A percentile compares a stretch with the other conserved stretches of the same genome.
phyloP scores from a whole-genome alignment of 2,329 filamentous ascomycete species.

The Blastomyces silverae region DNA sequence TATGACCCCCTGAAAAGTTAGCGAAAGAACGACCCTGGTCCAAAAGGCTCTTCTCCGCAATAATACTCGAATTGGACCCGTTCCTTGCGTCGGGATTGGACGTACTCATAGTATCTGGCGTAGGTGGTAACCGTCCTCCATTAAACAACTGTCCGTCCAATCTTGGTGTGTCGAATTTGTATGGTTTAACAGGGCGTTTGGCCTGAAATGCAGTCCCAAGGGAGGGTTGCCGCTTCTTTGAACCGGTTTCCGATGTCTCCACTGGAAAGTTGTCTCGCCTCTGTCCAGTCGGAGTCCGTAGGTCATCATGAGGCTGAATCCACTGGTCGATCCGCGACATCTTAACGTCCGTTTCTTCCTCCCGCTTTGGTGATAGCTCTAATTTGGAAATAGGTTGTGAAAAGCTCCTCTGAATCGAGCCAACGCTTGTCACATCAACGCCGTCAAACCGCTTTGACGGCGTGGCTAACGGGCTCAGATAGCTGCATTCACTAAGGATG shows the following conservation, averaged over 20 bases:
- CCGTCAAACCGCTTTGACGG: conserved; percentile 21
- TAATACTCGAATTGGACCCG: conserved; percentile 34
- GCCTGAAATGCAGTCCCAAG: conserved; percentile 26
- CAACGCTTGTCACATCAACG: conserved; percentile 6
- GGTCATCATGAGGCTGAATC: conserved; percentile 27
- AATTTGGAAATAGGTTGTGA: conserved; percentile 13
- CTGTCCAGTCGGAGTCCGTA: conserved; percentile 21
- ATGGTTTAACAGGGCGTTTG: conserved; percentile 21
- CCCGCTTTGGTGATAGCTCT: conserved; percentile 7
- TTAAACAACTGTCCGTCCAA: conserved; percentile 32
- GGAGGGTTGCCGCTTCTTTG: conserved; percentile 17
- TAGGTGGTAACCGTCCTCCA: conserved; percentile 34
- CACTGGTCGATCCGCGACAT: conserved; percentile 30
- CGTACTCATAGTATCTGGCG: conserved; percentile 42
- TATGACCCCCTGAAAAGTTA: conserved; percentile 23
- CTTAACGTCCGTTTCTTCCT: conserved; percentile 21
- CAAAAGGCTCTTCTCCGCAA: conserved; percentile 26
- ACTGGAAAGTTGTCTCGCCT: conserved; percentile 22
- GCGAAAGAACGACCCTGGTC: conserved; percentile 20
- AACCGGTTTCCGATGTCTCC: neutral
- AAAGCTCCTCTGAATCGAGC: conserved; percentile 21
- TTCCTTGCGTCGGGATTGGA: conserved; percentile 30
- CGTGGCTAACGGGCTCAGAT: conserved; percentile 33
- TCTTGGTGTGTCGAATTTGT: conserved; percentile 25
- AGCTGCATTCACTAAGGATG: conserved; percentile 42